Percentiles rank a stretch among this genome's conserved stretches.
These are phyloP conservation scores for Eutrema salsugineum DNA, from an alignment of 441 rosid genomes.

Conservation along the genomic window DNA sequence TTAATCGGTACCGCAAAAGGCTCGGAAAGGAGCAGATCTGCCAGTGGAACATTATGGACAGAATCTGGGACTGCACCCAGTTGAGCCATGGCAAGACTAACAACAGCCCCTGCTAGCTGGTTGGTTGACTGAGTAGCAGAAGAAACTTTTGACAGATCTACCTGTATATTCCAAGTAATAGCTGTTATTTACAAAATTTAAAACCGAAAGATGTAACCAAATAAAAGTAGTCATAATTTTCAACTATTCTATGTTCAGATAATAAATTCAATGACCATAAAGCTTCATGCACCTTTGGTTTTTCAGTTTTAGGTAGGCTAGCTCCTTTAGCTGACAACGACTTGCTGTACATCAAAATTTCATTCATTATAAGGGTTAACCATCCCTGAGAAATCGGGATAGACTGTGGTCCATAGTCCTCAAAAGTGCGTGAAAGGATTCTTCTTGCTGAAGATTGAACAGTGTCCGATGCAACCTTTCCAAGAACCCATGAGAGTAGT, in stretches of 20 bases:
- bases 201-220: conserved; percentile 13
- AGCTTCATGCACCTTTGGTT: conserved; percentile 57
- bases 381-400: conserved; percentile 94
- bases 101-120: conserved; percentile 80
- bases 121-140: conserved; percentile 65
- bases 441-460: conserved; percentile 66
- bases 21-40: conserved; percentile 86
- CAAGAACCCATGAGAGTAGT: conserved; percentile 79
- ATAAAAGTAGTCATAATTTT: background rate
- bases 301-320: conserved; percentile 52
- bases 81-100: conserved; percentile 71
- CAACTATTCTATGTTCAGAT: background rate
- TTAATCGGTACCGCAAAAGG: conserved; percentile 70
- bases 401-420: conserved; percentile 71
- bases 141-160: conserved; percentile 70
- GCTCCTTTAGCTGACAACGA: conserved; percentile 53
- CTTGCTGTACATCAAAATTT: conserved; percentile 57
- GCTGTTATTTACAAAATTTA: conserved; percentile 2
- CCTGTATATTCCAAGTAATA: conserved; percentile 56
- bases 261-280: conserved; percentile 12
- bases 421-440: conserved; percentile 81
- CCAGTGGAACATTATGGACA: conserved; percentile 54
- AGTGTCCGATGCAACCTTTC: conserved; percentile 54
- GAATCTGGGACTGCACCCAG: conserved; percentile 44
- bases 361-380: conserved; percentile 75